Base-by-base conservation (phyloP, 345 rosid genomes). In the Salix viminalis region DNA sequence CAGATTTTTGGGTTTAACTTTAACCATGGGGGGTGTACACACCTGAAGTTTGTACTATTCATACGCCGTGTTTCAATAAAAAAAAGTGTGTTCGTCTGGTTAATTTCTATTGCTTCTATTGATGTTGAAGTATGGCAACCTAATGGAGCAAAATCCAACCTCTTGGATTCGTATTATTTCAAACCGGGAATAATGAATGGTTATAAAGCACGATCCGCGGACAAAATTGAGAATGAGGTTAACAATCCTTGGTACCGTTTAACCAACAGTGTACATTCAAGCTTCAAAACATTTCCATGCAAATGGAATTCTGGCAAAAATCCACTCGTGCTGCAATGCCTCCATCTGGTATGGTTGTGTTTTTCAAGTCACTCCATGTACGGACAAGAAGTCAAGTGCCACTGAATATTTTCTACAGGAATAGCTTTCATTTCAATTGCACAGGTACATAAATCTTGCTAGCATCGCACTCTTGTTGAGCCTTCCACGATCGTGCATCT, bases 51-150 rank as follows among this genome's bases (percentile, higher is more conserved):
- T 71, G 44, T 39, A 72, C 37, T 64, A 52, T 41, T 65, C 48
- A 65, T 7, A 8, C 71, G 73, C 32, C 7, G 28, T 48, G 69
- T 60, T 65, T 39, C 41, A 77, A 65, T 65, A 72, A 72, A 71
- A 19, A 28, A 58, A 58, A 9, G 24, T 12, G 21, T 52, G 65
- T 24, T 67, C 54, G 65, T 66, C 37, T 13, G n/a, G 46, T 21
- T 18, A 30, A 15, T 28, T 24, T 39, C 19, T 26, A 30, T 44
- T 44, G 30, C n/a, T 44, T 42, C 13, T 41, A 30, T 7, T 44
- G 28, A 10, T 56, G 28, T n/a, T 9, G 24, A 19, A 54, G 26
- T 1, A 56, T 11, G 28, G 11, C 28, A 56, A n/a, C 62, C 62
- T 56, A 56, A n/a, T n/a, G 13, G 28, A 58, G 62, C 24, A 19